These are phyloP conservation scores for Phaeodactylum tricornutum DNA, from an alignment of 108 stramenopile genomes.

Conservation along the genomic window DNA sequence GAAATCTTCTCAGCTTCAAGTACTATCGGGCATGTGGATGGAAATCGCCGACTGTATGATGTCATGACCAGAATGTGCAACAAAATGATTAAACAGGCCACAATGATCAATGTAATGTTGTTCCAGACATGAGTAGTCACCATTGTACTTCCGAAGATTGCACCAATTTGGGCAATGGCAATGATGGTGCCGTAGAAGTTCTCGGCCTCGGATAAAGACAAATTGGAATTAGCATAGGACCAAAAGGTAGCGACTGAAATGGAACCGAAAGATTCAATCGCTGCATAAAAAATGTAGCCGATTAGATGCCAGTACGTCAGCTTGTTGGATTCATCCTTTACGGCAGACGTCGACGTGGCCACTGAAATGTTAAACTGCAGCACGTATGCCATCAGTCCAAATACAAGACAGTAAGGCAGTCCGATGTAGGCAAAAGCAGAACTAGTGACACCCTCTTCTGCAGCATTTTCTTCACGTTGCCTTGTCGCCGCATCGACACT, in stretches of 20 bases:
- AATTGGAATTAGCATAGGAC: slow-evolving; percentile 88
- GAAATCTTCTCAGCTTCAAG: not conserved
- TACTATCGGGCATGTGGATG: slow-evolving; percentile 4
- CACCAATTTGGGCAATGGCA: slow-evolving; percentile 88
- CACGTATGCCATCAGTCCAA: slow-evolving; percentile 28
- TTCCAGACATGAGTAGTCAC: slow-evolving; percentile 30
- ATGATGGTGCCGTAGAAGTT: slow-evolving; percentile 89
- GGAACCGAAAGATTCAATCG: slow-evolving; percentile 92
- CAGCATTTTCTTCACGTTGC: slow-evolving; percentile 13
- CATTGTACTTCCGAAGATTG: slow-evolving; percentile 78
- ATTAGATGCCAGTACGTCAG: slow-evolving; percentile 41
- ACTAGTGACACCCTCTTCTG: slow-evolving; percentile 16
- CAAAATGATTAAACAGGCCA: slow-evolving; percentile 30
- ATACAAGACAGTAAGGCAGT: slow-evolving; percentile 43
- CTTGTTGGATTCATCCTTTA: slow-evolving; percentile 1
- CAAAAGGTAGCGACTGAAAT: slow-evolving; percentile 90
- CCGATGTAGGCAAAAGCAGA: slow-evolving; percentile 68
- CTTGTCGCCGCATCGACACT: slow-evolving; percentile 14
- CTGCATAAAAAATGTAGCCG: slow-evolving; percentile 80
- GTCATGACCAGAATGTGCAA: slow-evolving; percentile 33
- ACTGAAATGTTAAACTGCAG: slow-evolving; percentile 13
- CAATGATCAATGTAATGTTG: slow-evolving; percentile 16
- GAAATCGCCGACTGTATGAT: slow-evolving; percentile 23
- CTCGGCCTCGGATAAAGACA: slow-evolving; percentile 82
- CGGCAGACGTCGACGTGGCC: not conserved